Percentiles rank a stretch among this genome's conserved stretches.
Evolutionary conservation across 2,329 filamentous ascomycete species (phyloP).

Genomic region (Elsinoe batatas): DNA sequence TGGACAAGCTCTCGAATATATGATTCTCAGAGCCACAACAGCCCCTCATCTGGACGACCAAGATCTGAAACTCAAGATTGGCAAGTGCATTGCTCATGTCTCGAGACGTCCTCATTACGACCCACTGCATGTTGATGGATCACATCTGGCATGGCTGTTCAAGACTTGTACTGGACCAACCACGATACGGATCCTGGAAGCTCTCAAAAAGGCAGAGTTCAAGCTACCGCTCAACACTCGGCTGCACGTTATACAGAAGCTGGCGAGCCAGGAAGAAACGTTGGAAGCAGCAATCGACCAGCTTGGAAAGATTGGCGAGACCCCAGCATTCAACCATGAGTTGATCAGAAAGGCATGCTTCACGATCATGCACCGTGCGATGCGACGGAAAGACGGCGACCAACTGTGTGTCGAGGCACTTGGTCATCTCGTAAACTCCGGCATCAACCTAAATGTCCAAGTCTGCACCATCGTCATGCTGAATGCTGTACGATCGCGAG

Average conservation of each 20-base stretch:
- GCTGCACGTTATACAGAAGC: neutral
- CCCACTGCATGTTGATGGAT: neutral
- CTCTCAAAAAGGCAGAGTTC: neutral
- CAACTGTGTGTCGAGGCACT: constrained; percentile 44
- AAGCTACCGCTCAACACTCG: neutral
- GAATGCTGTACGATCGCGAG: constrained; percentile 57
- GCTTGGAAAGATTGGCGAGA: neutral
- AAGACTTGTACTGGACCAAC: neutral
- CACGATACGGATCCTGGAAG: neutral
- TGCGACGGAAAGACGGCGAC: constrained; percentile 31
- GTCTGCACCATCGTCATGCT: constrained; percentile 59
- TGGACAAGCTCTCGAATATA: constrained; percentile 30
- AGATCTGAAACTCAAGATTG: neutral
- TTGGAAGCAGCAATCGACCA: neutral
- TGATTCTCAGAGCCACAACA: constrained; percentile 3
- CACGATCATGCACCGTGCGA: constrained; percentile 43
- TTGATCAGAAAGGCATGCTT: constrained; percentile 48
- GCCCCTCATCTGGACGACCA: neutral
- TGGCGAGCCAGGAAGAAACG: neutral
- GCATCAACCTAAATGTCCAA: constrained; percentile 52
- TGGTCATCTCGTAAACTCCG: constrained; percentile 47
- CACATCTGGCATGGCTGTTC: neutral
- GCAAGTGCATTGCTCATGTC: neutral
- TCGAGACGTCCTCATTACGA: neutral
- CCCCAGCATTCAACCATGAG: constrained; percentile 21